Evolutionary conservation across 495 filamentous ascomycete species (phyloP).

Genomic region (Evernia prunastri): DNA sequence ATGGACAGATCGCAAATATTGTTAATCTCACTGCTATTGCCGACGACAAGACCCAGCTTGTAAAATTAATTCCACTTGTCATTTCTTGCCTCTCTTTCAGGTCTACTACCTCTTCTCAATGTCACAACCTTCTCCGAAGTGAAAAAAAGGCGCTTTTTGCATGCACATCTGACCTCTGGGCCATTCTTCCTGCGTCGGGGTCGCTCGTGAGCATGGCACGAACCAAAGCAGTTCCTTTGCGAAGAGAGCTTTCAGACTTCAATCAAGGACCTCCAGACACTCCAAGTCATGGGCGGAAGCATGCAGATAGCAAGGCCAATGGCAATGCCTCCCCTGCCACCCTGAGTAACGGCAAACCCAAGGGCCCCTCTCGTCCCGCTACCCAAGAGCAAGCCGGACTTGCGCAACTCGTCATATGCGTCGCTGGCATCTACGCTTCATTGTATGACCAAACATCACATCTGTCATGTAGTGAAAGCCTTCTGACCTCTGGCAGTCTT

Average conservation of each 20-base stretch:
- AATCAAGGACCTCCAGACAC: conserved; percentile 38
- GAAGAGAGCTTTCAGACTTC: conserved; percentile 59
- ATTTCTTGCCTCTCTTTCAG: not conserved
- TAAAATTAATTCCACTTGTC: not conserved
- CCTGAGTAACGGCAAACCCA: conserved; percentile 37
- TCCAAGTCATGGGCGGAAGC: conserved; percentile 27
- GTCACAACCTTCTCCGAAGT: not conserved
- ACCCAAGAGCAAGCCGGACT: conserved; percentile 45
- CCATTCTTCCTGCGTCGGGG: conserved; percentile 1
- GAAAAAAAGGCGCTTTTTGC: not conserved
- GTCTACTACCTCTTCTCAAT: not conserved
- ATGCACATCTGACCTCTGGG: conserved; percentile 2
- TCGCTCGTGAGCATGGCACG: conserved; percentile 52
- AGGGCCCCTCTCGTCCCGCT: conserved; percentile 30
- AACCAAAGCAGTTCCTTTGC: conserved; percentile 57
- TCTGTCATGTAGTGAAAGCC: conserved; percentile 1
- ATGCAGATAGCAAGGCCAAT: conserved; percentile 32
- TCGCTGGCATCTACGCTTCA: conserved; percentile 88
- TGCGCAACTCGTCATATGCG: conserved; percentile 73
- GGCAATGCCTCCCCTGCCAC: conserved; percentile 22
- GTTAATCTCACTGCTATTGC: conserved; percentile 2
- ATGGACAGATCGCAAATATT: conserved; percentile 19
- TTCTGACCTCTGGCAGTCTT: conserved; percentile 50
- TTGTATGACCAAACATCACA: conserved; percentile 57
- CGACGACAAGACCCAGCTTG: not conserved